phyloP scores from a whole-genome alignment of 2,329 filamentous ascomycete species.

The Fusarium pininemorale region DNA sequence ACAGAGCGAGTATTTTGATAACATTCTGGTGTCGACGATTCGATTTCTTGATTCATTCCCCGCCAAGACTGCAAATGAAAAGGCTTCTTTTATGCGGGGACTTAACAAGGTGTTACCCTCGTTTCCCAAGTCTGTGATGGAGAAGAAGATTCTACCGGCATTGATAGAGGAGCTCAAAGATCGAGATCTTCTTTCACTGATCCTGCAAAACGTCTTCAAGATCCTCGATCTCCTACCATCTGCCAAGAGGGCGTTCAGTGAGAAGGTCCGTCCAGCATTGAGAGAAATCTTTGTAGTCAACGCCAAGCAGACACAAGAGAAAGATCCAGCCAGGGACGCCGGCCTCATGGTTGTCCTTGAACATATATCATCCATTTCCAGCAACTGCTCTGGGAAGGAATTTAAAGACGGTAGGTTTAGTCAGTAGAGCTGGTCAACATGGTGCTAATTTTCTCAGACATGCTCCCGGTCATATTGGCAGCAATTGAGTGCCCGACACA shows the following conservation, averaged over 20 bases:
- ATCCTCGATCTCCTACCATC: slow-evolving; percentile 83
- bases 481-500: slow-evolving; percentile 91
- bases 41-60: slow-evolving; percentile 92
- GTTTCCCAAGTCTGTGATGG: slow-evolving; percentile 92
- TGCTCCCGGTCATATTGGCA: slow-evolving; percentile 84
- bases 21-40: slow-evolving; percentile 94
- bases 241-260: slow-evolving; percentile 80
- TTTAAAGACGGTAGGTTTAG: slow-evolving; percentile 83
- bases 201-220: slow-evolving; percentile 91
- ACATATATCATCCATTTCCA: slow-evolving; percentile 77
- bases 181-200: slow-evolving; percentile 81
- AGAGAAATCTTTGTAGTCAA: slow-evolving; percentile 81
- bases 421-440: slow-evolving; percentile 3
- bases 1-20: slow-evolving; percentile 95
- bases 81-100: slow-evolving; percentile 89
- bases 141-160: slow-evolving; percentile 91
- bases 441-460: slow-evolving; percentile 63
- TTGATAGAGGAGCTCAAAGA: slow-evolving; percentile 95
- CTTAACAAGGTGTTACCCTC: slow-evolving; percentile 87
- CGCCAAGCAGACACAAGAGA: slow-evolving; percentile 69
- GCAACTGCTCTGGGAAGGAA: slow-evolving; percentile 87
- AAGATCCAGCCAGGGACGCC: slow-evolving; percentile 85
- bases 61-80: slow-evolving; percentile 90
- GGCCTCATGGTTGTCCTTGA: slow-evolving; percentile 92
- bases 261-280: slow-evolving; percentile 85